Conservation (phyloP, 1,284 basidiomycete genomes). For the Pseudozyma flocculosa region DNA sequence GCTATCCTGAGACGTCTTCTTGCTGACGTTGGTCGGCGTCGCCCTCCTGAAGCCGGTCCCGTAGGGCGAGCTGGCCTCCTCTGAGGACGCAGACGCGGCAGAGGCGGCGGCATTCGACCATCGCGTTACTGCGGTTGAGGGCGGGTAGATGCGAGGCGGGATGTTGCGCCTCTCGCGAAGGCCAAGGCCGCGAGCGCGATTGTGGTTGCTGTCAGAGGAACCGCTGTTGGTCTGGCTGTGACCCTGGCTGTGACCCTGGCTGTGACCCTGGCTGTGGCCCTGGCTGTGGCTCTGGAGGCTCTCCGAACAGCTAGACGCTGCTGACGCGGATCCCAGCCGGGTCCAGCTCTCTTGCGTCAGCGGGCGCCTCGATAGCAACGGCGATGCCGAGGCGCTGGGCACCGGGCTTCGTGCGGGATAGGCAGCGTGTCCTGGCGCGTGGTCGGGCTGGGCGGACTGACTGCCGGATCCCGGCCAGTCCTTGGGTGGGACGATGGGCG, state of each 20-base stretch:
- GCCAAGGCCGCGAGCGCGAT: constrained; percentile 10
- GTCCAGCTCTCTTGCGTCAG: not conserved
- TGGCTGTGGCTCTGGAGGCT: not conserved
- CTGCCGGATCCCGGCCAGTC: too few relatives aligned
- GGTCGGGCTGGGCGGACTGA: too few relatives aligned
- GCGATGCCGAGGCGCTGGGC: not conserved
- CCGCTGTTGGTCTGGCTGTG: constrained; percentile 1
- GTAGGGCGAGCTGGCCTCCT: constrained; percentile 6
- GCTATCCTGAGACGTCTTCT: constrained; percentile 21
- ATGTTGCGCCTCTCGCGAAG: constrained; percentile 37
- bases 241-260: too few relatives aligned
- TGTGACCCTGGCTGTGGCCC: too few relatives aligned
- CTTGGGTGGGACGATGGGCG: constrained; percentile 18
- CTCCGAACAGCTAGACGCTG: not conserved
- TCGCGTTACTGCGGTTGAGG: constrained; percentile 8
- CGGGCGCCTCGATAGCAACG: not conserved
- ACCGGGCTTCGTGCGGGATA: too few relatives aligned
- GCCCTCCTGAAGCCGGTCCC: constrained; percentile 1
- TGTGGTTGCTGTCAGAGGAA: constrained; percentile 19
- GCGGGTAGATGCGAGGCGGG: constrained; percentile 45
- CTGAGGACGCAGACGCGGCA: not conserved
- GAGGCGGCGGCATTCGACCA: not conserved
- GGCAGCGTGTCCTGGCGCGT: too few relatives aligned
- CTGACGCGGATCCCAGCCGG: not conserved
- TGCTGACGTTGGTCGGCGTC: constrained; percentile 1